phyloP scores from a whole-genome alignment of 164 flowering plant genomes.

The Malania oleifera region DNA sequence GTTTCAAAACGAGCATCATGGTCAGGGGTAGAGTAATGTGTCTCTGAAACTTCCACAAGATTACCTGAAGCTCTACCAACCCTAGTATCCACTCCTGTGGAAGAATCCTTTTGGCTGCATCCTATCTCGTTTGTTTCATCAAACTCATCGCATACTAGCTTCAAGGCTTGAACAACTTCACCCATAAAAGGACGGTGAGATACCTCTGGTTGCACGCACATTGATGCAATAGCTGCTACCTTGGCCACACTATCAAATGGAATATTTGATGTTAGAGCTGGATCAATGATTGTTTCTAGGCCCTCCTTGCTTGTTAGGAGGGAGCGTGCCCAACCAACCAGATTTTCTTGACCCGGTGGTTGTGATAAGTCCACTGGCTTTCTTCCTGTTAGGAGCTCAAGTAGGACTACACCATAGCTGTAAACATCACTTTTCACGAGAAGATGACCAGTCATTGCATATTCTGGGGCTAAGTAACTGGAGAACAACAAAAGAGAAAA shows the following conservation, averaged over 20 bases:
- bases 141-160: conserved; percentile 52
- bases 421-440: conserved; percentile 73
- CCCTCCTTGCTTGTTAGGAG: conserved; percentile 45
- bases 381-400: conserved; percentile 63
- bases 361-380: conserved; percentile 66
- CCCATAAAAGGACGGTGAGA: conserved; percentile 78
- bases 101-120: conserved; percentile 23
- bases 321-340: conserved; percentile 64
- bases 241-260: conserved; percentile 36
- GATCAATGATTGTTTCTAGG: conserved; percentile 39
- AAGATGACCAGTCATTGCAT: conserved; percentile 73
- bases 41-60: conserved; percentile 11
- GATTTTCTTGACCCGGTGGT: conserved; percentile 66
- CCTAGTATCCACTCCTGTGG: conserved; percentile 15
- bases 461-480: conserved; percentile 70
- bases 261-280: conserved; percentile 21
- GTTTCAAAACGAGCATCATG: conserved; percentile 13
- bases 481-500: background rate
- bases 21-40: conserved; percentile 2
- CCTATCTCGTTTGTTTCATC: conserved; percentile 28
- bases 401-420: conserved; percentile 73
- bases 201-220: conserved; percentile 78
- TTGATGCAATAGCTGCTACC: conserved; percentile 64
- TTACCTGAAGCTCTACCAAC: conserved; percentile 17
- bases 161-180: conserved; percentile 73